A percentile compares a stretch with the other conserved stretches of the same genome.
Conservation (phyloP, 306 rosid genomes). For the Astragalus membranaceus region DNA sequence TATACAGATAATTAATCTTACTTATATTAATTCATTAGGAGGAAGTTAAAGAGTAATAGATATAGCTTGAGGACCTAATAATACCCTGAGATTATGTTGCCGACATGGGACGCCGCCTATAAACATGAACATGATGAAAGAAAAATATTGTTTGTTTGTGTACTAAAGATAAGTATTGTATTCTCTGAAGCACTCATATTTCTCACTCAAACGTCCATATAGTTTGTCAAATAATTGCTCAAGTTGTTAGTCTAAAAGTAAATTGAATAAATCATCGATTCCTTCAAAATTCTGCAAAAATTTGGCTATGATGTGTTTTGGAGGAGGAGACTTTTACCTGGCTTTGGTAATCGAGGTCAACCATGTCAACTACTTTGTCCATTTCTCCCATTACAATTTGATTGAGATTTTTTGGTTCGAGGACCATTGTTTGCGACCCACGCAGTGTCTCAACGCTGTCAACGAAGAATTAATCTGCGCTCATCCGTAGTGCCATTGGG, state of each 20-base stretch:
- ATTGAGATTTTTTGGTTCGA: too few species aligned
- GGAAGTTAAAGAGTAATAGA: too few species aligned
- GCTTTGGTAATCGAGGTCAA: conserved; percentile 39
- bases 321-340: conserved; percentile 14
- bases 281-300: neutral
- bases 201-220: conserved; percentile 26
- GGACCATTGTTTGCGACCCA: too few species aligned
- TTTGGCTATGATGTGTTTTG: neutral
- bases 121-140: conserved; percentile 7
- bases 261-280: neutral
- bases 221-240: neutral
- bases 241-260: conserved; percentile 13
- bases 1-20: too few species aligned
- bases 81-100: conserved; percentile 30
- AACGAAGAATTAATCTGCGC: neutral
- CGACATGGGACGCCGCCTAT: conserved; percentile 55
- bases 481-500: too few species aligned
- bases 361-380: conserved; percentile 27
- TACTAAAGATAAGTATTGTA: too few species aligned
- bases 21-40: too few species aligned
- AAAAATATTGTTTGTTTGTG: neutral
- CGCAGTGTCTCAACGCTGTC: too few species aligned
- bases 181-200: conserved; percentile 28
- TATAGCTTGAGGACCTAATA: too few species aligned
- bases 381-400: neutral